Conservation (phyloP, 805 yeast genomes). For the Candida piceae region DNA sequence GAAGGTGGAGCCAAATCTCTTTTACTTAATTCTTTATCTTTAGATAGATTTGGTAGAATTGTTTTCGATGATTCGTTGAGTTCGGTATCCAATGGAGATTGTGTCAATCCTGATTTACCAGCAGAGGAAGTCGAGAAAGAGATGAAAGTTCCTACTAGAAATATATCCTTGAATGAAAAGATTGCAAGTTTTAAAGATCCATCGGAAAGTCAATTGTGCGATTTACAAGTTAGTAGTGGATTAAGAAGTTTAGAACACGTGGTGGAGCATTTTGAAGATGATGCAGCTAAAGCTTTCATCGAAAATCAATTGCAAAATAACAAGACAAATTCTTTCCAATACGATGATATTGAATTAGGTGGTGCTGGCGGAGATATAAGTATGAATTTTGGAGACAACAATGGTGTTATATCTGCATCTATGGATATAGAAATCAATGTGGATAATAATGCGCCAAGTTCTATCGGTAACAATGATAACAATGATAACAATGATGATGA, state of each 20-base stretch:
- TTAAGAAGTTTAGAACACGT: neutral
- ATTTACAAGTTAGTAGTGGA: constrained; percentile 2
- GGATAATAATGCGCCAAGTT: too few species aligned
- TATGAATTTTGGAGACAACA: too few species aligned
- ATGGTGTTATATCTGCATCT: neutral
- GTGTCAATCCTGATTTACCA: constrained; percentile 2
- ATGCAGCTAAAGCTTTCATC: constrained; percentile 7
- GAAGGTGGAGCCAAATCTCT: constrained; percentile 79
- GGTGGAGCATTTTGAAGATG: constrained; percentile 13
- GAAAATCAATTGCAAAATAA: constrained; percentile 4
- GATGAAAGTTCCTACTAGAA: too few species aligned
- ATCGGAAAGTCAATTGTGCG: neutral
- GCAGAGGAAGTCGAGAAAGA: too few species aligned
- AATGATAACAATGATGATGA: constrained; percentile 2
- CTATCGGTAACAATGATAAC: too few species aligned
- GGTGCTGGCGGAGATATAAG: too few species aligned
- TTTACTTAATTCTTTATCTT: constrained; percentile 53
- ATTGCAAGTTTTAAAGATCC: neutral
- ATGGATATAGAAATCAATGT: too few species aligned
- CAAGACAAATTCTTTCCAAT: constrained; percentile 3
- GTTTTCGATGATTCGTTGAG: constrained; percentile 56
- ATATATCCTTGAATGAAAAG: neutral
- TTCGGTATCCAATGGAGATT: neutral
- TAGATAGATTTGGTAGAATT: constrained; percentile 50
- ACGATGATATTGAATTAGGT: constrained; percentile 1